Percentiles rank a stretch among this genome's conserved stretches.
phyloP scores from a whole-genome alignment of 352 stramenopile species.

The Phytophthora sp. region DNA sequence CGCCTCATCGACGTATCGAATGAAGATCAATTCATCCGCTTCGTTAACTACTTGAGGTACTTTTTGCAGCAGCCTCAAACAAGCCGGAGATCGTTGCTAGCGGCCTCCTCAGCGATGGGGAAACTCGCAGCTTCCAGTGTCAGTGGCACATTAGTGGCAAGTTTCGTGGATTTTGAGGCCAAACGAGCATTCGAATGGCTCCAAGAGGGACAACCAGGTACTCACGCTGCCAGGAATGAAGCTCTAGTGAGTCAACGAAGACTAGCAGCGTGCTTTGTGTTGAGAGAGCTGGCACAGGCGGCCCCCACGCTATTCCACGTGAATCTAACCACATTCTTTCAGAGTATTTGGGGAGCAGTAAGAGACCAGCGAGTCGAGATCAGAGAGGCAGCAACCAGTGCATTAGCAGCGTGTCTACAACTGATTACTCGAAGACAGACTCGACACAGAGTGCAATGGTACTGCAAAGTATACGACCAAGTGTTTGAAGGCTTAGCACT shows the following conservation, averaged over 20 bases:
- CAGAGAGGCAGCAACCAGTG: slow-evolving; percentile 79
- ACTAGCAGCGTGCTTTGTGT: slow-evolving; percentile 84
- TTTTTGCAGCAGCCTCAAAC: slow-evolving; percentile 82
- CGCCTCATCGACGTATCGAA: slow-evolving; percentile 82
- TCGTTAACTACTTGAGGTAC: slow-evolving; percentile 90
- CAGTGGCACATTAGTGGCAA: slow-evolving; percentile 85
- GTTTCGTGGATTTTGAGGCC: slow-evolving; percentile 94
- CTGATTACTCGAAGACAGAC: slow-evolving; percentile 86
- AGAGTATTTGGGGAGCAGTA: slow-evolving; percentile 91
- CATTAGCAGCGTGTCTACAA: slow-evolving; percentile 88
- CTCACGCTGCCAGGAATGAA: slow-evolving; percentile 52
- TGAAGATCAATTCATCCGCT: slow-evolving; percentile 91
- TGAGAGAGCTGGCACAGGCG: slow-evolving; percentile 86
- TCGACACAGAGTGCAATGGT: slow-evolving; percentile 89
- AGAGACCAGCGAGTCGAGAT: slow-evolving; percentile 80
- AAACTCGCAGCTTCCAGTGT: slow-evolving; percentile 82
- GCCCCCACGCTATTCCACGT: slow-evolving; percentile 92
- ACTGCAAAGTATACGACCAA: slow-evolving; percentile 93
- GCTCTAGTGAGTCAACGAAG: slow-evolving; percentile 76
- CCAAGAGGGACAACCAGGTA: slow-evolving; percentile 38
- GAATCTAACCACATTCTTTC: slow-evolving; percentile 92
- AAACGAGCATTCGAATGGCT: slow-evolving; percentile 92
- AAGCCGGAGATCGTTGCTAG: slow-evolving; percentile 61
- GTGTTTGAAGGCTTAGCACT: slow-evolving; percentile 79
- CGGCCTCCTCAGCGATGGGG: slow-evolving; percentile 80